Percentiles rank a stretch among this genome's conserved stretches.
These are phyloP conservation scores for Fagus crenata DNA, from an alignment of 306 rosid species.

Conservation along the genomic window DNA sequence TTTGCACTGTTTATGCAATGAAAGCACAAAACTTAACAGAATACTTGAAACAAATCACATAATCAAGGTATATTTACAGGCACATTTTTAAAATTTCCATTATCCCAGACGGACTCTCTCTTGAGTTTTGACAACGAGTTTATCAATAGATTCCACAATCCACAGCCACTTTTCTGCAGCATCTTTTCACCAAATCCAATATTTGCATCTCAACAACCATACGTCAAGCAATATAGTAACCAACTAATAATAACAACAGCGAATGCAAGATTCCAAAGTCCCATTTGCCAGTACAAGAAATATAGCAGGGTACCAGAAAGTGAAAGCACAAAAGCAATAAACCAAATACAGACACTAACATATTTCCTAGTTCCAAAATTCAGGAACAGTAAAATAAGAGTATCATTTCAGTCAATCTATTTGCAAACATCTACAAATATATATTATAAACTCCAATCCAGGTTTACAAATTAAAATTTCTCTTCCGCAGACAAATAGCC, in stretches of 20 bases:
- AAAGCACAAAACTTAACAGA: not conserved
- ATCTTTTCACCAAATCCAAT: not conserved
- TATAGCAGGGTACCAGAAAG: no score
- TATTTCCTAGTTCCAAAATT: not conserved
- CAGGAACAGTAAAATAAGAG: not conserved
- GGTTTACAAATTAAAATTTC: not conserved
- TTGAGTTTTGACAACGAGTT: not conserved
- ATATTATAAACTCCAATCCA: not conserved
- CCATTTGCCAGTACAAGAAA: no score
- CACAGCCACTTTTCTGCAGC: not conserved
- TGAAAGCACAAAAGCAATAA: no score
- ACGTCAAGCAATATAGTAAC: not conserved
- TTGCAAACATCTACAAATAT: not conserved
- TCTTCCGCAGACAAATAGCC: not conserved
- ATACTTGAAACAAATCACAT: not conserved
- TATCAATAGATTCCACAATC: not conserved
- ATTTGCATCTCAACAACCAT: not conserved
- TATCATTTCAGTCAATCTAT: not conserved
- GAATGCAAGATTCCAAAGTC: no score
- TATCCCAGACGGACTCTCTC: not conserved
- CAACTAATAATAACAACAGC: not conserved
- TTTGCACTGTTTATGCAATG: not conserved
- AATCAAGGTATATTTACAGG: constrained; percentile 4
- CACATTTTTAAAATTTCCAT: not conserved
- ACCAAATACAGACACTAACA: not conserved